Evolutionary conservation across 208 protist species (phyloP), one percentile per base, ranked within the genome.

Genomic region (Crithidia expoeki): DNA sequence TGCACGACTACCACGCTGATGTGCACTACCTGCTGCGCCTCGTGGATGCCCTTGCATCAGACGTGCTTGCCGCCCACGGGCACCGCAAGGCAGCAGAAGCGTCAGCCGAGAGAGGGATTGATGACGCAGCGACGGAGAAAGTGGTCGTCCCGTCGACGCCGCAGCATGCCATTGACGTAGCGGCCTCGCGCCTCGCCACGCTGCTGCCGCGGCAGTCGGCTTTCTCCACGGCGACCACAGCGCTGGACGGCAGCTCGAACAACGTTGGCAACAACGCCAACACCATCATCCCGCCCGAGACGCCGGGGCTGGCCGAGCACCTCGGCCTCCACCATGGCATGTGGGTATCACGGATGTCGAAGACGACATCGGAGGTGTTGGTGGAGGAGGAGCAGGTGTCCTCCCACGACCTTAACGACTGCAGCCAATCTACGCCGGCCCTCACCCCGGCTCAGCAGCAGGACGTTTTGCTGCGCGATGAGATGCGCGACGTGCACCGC

Each of bases 401-500:
- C 19, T 25, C 21, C 17, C 21, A 14, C 4, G 55, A 62, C 40
- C 21, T 12, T 11, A 11, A 25, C n/a, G 62, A 50, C 10, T 19
- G 21, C 2, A 40, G 42, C 23, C 9, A 38, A n/a, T 34, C 52
- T 25, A 12, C 55, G 1, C 1, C 19, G 30, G 32, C 32, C 12
- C 17, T 21, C 5, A 58, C 40, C 4, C 30, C 42, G 27, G 12
- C 14, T 27, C 47, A 65, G 17, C 12, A 40, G 19, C 71, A 64
- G 12, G 6, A 27, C 23, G 7, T 65, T 2, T 51, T 76, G 46
- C 46, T 76, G 52, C 71, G 71, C 7, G 71, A 76, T 33, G 71
- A 76, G 46, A 21, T 76, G 47, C 53, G 71, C 10, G 71, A 76
- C 27, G 71, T 76, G 62, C 62, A 76, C 34, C 47, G 61, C 56